Evolutionary conservation across 2,329 filamentous ascomycete species (phyloP).

Genomic region (Ampelomyces quisqualis): DNA sequence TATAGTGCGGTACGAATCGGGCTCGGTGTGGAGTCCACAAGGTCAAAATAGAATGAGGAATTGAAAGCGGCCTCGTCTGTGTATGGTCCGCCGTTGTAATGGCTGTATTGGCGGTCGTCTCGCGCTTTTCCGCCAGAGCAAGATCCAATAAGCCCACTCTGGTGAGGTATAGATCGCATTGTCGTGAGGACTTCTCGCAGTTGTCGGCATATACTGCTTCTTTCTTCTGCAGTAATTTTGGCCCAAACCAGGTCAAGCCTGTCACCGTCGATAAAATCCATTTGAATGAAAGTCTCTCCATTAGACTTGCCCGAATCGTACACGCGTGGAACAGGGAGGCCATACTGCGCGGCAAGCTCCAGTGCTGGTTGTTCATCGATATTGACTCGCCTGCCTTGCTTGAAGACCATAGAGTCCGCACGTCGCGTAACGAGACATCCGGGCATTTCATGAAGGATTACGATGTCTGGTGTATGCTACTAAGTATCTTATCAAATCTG

Average conservation of each 20-base stretch:
- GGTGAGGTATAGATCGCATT: slow-evolving; percentile 6
- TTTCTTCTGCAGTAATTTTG: slow-evolving; percentile 7
- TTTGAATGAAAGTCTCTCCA: slow-evolving; percentile 7
- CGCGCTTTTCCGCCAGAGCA: slow-evolving; percentile 5
- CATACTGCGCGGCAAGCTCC: slow-evolving; percentile 2
- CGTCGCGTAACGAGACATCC: slow-evolving; percentile 2
- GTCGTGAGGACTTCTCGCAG: slow-evolving; percentile 7
- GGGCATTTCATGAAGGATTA: slow-evolving; percentile 6
- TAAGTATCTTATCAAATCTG: background rate
- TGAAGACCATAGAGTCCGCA: slow-evolving; percentile 6
- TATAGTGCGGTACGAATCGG: slow-evolving; percentile 5
- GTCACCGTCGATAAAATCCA: slow-evolving; percentile 12
- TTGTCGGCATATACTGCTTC: slow-evolving; percentile 8
- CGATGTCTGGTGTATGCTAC: background rate
- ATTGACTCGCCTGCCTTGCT: slow-evolving; percentile 6
- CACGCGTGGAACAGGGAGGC: slow-evolving; percentile 9
- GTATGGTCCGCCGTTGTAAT: slow-evolving; percentile 7
- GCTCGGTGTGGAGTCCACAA: slow-evolving; percentile 4
- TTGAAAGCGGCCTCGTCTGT: slow-evolving; percentile 8
- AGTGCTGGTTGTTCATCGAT: slow-evolving; percentile 4
- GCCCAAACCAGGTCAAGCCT: slow-evolving; percentile 10
- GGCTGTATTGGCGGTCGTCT: slow-evolving; percentile 5
- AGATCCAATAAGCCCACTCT: slow-evolving; percentile 7
- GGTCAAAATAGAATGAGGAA: slow-evolving; percentile 7
- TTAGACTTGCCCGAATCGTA: background rate